phyloP scores from a whole-genome alignment of 192 early-diverging fungal genomes.

The Backusella liffmaniae region DNA sequence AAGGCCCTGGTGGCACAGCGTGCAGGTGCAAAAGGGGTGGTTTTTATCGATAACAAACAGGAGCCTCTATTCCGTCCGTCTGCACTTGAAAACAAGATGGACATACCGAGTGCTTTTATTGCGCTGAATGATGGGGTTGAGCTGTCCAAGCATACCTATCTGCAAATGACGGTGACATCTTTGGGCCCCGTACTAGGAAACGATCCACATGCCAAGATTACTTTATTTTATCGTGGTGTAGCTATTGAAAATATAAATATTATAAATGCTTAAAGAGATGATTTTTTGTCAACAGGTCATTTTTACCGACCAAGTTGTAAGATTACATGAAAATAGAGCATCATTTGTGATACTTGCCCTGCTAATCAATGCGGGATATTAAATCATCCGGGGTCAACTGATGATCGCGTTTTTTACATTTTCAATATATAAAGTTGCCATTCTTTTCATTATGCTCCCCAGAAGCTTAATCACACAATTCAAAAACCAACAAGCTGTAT shows the following conservation, averaged over 20 bases:
- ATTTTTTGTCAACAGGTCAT: no score
- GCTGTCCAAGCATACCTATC: background rate
- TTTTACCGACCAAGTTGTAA: no score
- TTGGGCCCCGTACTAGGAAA: background rate
- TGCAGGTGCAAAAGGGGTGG: constrained; percentile 40
- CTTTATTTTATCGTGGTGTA: background rate
- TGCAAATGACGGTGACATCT: background rate
- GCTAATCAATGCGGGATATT: no score
- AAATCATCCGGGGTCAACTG: no score
- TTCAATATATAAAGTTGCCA: no score
- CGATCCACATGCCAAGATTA: background rate
- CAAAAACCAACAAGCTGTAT: background rate
- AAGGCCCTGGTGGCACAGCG: constrained; percentile 45
- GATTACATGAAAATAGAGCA: no score
- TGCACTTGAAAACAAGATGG: background rate
- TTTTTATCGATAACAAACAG: constrained; percentile 38
- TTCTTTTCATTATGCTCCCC: background rate
- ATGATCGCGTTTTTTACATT: no score
- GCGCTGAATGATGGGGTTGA: background rate
- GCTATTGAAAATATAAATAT: background rate
- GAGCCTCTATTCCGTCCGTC: background rate
- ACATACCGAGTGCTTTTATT: constrained; percentile 4
- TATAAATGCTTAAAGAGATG: background rate
- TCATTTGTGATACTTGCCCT: no score
- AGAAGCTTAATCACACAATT: background rate